Evolutionary conservation across 108 stramenopile genomes (phyloP).

Genomic region (Nitzschia putrida): DNA sequence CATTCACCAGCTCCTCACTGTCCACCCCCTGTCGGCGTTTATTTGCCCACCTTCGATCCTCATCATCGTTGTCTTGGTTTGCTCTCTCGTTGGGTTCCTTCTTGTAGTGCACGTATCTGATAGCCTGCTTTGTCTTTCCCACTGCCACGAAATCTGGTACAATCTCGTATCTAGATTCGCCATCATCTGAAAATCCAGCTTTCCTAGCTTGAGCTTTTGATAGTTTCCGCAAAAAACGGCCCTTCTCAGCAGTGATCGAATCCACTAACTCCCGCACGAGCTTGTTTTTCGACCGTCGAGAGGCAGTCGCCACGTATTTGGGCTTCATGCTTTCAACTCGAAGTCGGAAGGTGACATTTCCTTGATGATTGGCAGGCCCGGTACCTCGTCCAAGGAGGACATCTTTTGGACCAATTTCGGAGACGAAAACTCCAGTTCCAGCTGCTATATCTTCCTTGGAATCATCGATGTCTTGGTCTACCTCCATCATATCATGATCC

Average conservation of each 20-base stretch:
- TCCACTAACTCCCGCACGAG: constrained; percentile 41
- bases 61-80: background rate
- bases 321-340: constrained; percentile 22
- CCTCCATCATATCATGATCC: background rate
- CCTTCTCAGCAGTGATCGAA: constrained; percentile 32
- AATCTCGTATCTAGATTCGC: constrained; percentile 20
- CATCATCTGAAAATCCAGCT: background rate
- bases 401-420: constrained; percentile 14
- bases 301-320: constrained; percentile 37
- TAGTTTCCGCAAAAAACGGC: constrained; percentile 55
- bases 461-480: background rate
- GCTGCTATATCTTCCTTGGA: background rate
- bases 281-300: constrained; percentile 39
- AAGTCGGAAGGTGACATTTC: constrained; percentile 31
- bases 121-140: constrained; percentile 29
- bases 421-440: constrained; percentile 11
- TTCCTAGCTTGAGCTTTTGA: constrained; percentile 19
- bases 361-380: constrained; percentile 28
- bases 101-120: constrained; percentile 41
- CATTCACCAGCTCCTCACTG: background rate
- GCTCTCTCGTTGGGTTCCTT: constrained; percentile 22
- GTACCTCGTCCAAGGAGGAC: constrained; percentile 39
- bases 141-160: constrained; percentile 20
- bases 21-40: background rate
- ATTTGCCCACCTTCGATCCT: background rate